A percentile compares a stretch with the other conserved stretches of the same genome.
These are phyloP conservation scores for Trypanosoma congolense DNA, from an alignment of 208 protist species.

Conservation along the genomic window DNA sequence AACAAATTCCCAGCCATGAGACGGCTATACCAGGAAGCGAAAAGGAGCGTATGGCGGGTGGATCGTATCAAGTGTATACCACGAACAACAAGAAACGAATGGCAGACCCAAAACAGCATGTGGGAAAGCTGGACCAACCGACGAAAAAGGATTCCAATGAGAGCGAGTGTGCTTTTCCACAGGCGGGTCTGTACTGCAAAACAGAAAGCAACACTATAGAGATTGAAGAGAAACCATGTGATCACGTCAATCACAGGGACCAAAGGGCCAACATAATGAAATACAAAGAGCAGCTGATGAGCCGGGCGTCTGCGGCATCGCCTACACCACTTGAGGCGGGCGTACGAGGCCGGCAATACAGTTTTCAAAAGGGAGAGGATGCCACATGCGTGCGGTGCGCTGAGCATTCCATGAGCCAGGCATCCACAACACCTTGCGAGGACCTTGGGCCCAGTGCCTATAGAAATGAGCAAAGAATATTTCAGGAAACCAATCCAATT, in stretches of 20 bases:
- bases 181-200: too few species aligned
- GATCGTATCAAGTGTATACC: not conserved
- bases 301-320: too few species aligned
- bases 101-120: not conserved
- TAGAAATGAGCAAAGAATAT: not conserved
- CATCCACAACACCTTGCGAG: not conserved
- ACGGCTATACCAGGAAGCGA: constrained; percentile 11
- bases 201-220: too few species aligned
- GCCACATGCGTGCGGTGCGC: not conserved
- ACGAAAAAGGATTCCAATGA: not conserved
- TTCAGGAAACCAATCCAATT: not conserved
- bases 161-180: too few species aligned
- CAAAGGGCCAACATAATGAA: too few species aligned
- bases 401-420: not conserved
- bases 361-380: too few species aligned
- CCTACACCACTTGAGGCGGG: too few species aligned
- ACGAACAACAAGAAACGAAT: not conserved
- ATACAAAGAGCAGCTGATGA: too few species aligned
- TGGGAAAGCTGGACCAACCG: not conserved
- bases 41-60: not conserved
- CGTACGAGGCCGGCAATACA: too few species aligned
- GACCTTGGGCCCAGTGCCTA: not conserved
- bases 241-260: too few species aligned
- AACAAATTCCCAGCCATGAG: constrained; percentile 12
- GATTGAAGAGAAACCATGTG: too few species aligned